phyloP scores from a whole-genome alignment of 345 rosid genomes.

The Erodium maritimum region DNA sequence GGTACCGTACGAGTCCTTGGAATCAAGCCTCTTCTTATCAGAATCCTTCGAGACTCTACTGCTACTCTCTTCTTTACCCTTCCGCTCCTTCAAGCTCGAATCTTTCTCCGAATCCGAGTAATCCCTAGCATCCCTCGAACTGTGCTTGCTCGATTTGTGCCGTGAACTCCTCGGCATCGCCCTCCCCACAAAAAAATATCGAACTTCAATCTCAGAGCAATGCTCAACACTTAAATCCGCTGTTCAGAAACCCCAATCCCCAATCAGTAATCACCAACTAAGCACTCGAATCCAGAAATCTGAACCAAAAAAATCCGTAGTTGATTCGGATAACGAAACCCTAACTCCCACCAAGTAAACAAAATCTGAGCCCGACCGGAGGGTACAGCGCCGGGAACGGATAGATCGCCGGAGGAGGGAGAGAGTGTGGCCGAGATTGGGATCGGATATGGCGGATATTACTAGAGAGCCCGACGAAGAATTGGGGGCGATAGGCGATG shows the following conservation, averaged over 20 bases:
- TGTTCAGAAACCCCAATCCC: background rate
- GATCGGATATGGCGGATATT: conserved; percentile 9
- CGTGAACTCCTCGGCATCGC: conserved; percentile 85
- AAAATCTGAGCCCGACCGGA: conserved; percentile 4
- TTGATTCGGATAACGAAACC: background rate
- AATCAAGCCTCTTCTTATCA: conserved; percentile 41
- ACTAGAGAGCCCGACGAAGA: conserved; percentile 8
- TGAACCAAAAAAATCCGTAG: conserved; percentile 8
- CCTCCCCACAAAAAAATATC: conserved; percentile 5
- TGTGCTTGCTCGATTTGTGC: conserved; percentile 90
- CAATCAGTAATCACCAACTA: background rate
- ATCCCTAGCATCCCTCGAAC: conserved; percentile 59
- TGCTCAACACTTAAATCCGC: background rate
- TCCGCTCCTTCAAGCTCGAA: conserved; percentile 48
- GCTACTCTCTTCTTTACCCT: conserved; percentile 37
- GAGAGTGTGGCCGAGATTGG: conserved; percentile 3
- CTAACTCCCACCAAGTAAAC: background rate
- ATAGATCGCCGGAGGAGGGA: conserved; percentile 15
- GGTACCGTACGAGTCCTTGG: conserved; percentile 32
- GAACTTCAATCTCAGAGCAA: background rate
- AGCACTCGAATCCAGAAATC: background rate
- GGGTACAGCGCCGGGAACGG: background rate
- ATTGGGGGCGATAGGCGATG: background rate
- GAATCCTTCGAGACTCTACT: conserved; percentile 51
- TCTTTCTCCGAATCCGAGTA: conserved; percentile 88